Base-by-base conservation (phyloP, 2,329 filamentous ascomycete species). In the Cytospora schulzeri region DNA sequence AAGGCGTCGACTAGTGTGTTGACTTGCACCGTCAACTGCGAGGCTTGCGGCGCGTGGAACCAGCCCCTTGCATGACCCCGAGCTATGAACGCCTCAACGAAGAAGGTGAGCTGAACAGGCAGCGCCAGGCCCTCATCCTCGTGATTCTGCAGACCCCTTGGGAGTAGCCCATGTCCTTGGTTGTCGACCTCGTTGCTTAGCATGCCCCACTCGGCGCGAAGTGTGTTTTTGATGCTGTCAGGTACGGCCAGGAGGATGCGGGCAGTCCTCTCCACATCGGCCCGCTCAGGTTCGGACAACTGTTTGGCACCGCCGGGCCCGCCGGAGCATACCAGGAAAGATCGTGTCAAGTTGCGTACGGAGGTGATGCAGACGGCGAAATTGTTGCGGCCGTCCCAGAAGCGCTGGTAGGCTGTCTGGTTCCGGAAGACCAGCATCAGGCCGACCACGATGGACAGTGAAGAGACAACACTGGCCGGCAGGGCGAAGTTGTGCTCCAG, bases 381-480 rank as follows among this genome's bases (percentile, higher is more conserved):
- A 31, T 62, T 62, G 52, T 56, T 62, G 29, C 60, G 60, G 52
- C 60, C 60, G 52, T 62, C 60, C 60, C 60, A 62, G 60, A 62
- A 62, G 28, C 60, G 60, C 52, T 56, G 52, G 52, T 62, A 62
- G 60, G 60, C 60, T 5, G 60, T 62, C 60, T 62, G 60, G 41
- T 62, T 62, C 33, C 60, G 60, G 60, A 62, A 62, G 38, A 62
- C 60, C 22, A 62, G 60, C 60, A 62, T 62, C 22, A 62, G 60
- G 22, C 60, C 60, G 29, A 62, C 60, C 2, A 62, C 60, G 52
- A 62, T 62, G 38, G 60, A 62, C 38, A 62, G 52, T 45, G 60
- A 62, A 4, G 60, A 62, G 14, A 62, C 52, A 11, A 62, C 60
- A 38, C 52, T 62, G 38, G 60, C 45, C 22, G 60, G 60, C 3